A percentile compares a stretch with the other conserved stretches of the same genome.
These are phyloP conservation scores for Termitomyces titanicus DNA, from an alignment of 768 basidiomycete species.

Conservation along the genomic window DNA sequence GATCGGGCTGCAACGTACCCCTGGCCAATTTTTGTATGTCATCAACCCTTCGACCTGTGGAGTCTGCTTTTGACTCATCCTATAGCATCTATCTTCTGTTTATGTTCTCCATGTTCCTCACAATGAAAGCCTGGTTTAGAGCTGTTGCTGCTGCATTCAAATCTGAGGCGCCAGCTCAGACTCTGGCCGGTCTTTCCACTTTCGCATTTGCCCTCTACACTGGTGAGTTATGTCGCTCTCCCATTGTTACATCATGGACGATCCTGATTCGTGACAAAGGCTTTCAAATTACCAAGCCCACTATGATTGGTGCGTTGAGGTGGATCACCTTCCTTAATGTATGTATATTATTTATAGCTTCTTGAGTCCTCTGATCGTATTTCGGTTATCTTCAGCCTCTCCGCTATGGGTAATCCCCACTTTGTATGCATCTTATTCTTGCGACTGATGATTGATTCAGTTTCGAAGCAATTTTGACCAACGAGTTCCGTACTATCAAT, in stretches of 20 bases:
- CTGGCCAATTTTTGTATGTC: slow-evolving; percentile 65
- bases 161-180: slow-evolving; percentile 55
- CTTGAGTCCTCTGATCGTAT: neutral
- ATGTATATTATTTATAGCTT: slow-evolving; percentile 8
- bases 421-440: slow-evolving; percentile 47
- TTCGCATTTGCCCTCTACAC: slow-evolving; percentile 50
- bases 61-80: slow-evolving; percentile 2
- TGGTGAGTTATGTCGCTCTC: slow-evolving; percentile 28
- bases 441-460: slow-evolving; percentile 28
- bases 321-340: slow-evolving; percentile 70
- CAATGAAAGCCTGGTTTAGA: slow-evolving; percentile 79
- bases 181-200: slow-evolving; percentile 38
- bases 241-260: slow-evolving; percentile 3
- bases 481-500: slow-evolving; percentile 74
- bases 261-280: slow-evolving; percentile 23
- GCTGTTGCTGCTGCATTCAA: slow-evolving; percentile 57
- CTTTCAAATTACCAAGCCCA: slow-evolving; percentile 55
- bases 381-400: slow-evolving; percentile 27
- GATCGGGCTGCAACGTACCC: slow-evolving; percentile 51
- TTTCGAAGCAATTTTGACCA: slow-evolving; percentile 73
- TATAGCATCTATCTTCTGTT: slow-evolving; percentile 57
- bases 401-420: slow-evolving; percentile 36
- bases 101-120: slow-evolving; percentile 49
- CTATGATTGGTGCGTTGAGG: slow-evolving; percentile 64
- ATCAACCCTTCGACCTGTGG: neutral